These are phyloP conservation scores for Nitzschia palea DNA, from an alignment of 108 stramenopile species.

Conservation along the genomic window DNA sequence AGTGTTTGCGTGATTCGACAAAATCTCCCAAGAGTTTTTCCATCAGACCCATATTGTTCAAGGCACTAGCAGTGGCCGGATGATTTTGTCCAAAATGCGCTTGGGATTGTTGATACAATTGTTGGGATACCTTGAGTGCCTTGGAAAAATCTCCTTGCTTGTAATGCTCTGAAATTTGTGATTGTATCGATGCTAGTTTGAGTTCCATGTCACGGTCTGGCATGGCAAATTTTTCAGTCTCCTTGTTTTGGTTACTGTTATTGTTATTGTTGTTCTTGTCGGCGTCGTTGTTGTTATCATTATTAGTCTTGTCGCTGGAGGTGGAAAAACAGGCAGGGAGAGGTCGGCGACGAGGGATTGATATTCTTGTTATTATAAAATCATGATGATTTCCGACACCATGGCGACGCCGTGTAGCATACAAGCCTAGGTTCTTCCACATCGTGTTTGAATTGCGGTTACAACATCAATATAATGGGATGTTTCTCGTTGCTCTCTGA, in stretches of 20 bases:
- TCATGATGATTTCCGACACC: no score
- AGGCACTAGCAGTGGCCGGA: slow-evolving; percentile 81
- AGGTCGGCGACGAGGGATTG: background rate
- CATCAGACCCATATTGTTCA: slow-evolving; percentile 82
- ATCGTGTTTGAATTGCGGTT: no score
- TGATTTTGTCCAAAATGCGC: slow-evolving; percentile 70
- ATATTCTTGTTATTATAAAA: no score
- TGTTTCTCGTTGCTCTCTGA: no score
- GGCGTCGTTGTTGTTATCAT: background rate
- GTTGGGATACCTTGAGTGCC: slow-evolving; percentile 47
- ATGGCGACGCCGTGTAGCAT: no score
- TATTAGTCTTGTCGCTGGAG: no score
- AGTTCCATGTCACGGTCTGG: slow-evolving; percentile 67
- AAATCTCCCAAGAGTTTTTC: slow-evolving; percentile 75
- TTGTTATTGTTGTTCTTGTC: background rate
- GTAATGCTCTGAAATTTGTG: slow-evolving; percentile 49
- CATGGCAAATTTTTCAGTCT: slow-evolving; percentile 20
- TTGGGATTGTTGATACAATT: slow-evolving; percentile 42
- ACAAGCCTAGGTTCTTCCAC: no score
- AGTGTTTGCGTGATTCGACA: slow-evolving; percentile 57
- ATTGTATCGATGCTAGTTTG: slow-evolving; percentile 60
- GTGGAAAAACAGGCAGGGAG: background rate
- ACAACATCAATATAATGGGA: no score
- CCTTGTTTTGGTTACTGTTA: slow-evolving; percentile 14
- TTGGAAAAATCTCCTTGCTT: slow-evolving; percentile 58